phyloP scores from a whole-genome alignment of 192 early-diverging fungal genomes.

The Obelidium mucronatum region DNA sequence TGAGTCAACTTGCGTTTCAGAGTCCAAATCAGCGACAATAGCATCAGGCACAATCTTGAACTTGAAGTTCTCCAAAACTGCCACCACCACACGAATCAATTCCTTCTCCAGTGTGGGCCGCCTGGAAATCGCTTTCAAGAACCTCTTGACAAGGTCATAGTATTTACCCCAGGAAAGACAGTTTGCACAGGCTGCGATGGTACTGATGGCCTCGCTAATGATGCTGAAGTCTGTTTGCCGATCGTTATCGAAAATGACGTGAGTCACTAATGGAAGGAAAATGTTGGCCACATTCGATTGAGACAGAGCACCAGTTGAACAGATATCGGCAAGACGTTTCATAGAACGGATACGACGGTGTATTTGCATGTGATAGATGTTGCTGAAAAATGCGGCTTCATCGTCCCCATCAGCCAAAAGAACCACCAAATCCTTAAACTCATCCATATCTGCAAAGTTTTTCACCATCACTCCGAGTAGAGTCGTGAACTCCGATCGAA shows the following conservation, averaged over 20 bases:
- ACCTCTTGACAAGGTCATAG: slow-evolving; percentile 75
- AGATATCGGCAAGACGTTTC: slow-evolving; percentile 64
- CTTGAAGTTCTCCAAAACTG: slow-evolving; percentile 90
- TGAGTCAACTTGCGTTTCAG: neutral
- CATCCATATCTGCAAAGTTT: slow-evolving; percentile 60
- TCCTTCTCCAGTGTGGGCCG: slow-evolving; percentile 81
- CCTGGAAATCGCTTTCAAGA: slow-evolving; percentile 70
- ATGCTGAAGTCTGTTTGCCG: slow-evolving; percentile 73
- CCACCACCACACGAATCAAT: slow-evolving; percentile 79
- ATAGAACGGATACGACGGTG: slow-evolving; percentile 91
- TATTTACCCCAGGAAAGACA: slow-evolving; percentile 88
- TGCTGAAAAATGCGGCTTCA: slow-evolving; percentile 96
- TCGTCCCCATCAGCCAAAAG: slow-evolving; percentile 79
- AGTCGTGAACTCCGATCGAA: slow-evolving; percentile 76
- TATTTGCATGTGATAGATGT: slow-evolving; percentile 93
- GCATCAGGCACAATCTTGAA: slow-evolving; percentile 71
- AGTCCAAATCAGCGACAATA: slow-evolving; percentile 10
- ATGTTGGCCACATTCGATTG: slow-evolving; percentile 66
- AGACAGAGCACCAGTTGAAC: slow-evolving; percentile 54
- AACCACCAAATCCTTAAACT: slow-evolving; percentile 70
- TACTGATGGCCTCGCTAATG: slow-evolving; percentile 80
- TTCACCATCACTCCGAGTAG: slow-evolving; percentile 70
- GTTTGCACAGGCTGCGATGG: slow-evolving; percentile 73
- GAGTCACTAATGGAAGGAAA: slow-evolving; percentile 87
- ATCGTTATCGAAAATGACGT: slow-evolving; percentile 85